Percentiles rank a stretch among this genome's conserved stretches.
These are phyloP conservation scores for Penicillium sp. DNA, from an alignment of 2,329 filamentous ascomycete species.

Conservation along the genomic window DNA sequence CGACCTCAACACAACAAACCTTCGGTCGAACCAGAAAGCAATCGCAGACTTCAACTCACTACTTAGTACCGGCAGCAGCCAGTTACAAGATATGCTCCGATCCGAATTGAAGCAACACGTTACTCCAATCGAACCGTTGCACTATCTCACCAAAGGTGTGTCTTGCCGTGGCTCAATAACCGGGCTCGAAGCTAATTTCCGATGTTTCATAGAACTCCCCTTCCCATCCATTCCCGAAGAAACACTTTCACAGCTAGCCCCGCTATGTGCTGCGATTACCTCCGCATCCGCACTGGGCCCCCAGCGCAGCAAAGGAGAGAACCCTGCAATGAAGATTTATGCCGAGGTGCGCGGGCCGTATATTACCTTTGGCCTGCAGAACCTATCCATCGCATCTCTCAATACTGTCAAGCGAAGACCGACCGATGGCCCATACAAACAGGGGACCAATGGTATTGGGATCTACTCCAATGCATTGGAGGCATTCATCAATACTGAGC, in stretches of 20 bases:
- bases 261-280: conserved; percentile 76
- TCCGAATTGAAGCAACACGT: conserved; percentile 76
- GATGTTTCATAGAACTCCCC: conserved; percentile 52
- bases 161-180: not conserved
- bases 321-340: conserved; percentile 77
- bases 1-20: conserved; percentile 85
- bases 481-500: conserved; percentile 81
- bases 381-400: conserved; percentile 82
- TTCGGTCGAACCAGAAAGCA: conserved; percentile 87
- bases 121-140: conserved; percentile 79
- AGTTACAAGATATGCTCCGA: conserved; percentile 82
- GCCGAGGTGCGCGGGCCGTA: conserved; percentile 84
- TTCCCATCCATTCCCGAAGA: conserved; percentile 81
- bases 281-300: conserved; percentile 57
- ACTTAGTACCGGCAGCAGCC: conserved; percentile 74
- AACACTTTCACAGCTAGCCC: conserved; percentile 69
- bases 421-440: conserved; percentile 78
- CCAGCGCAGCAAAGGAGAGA: conserved; percentile 57
- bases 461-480: conserved; percentile 87
- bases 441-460: conserved; percentile 86
- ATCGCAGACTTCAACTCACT: conserved; percentile 76
- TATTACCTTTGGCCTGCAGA: conserved; percentile 76
- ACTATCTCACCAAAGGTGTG: conserved; percentile 85
- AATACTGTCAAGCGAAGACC: conserved; percentile 75
- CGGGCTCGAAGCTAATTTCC: conserved; percentile 3